Percentiles rank a stretch among this genome's conserved stretches.
Evolutionary conservation across 768 basidiomycete genomes (phyloP).

Genomic region (Pleurotus tuoliensis): DNA sequence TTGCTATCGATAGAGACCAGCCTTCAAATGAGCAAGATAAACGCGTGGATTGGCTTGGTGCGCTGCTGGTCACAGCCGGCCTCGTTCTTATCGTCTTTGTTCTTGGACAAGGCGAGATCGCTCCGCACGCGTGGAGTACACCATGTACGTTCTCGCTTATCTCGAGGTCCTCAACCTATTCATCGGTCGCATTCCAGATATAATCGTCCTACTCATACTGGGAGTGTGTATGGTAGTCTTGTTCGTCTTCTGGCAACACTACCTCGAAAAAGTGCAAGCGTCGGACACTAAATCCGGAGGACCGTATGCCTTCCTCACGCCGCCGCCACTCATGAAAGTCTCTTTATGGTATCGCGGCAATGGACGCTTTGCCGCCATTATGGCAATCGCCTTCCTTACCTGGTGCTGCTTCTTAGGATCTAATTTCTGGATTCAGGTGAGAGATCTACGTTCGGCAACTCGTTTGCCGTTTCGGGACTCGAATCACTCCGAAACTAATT

Average conservation of each 20-base stretch:
- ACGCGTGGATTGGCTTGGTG: conserved; percentile 75
- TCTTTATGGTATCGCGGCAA: conserved; percentile 55
- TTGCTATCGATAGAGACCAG: conserved; percentile 49
- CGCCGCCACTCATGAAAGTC: conserved; percentile 59
- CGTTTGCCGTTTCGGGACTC: conserved; percentile 31
- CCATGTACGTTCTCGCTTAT: conserved; percentile 14
- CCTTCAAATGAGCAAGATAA: conserved; percentile 23
- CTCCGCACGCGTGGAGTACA: conserved; percentile 56
- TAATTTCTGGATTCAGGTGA: conserved; percentile 31
- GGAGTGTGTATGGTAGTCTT: conserved; percentile 46
- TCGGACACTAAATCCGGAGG: not conserved
- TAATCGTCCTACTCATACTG: conserved; percentile 60
- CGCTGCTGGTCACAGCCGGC: conserved; percentile 53
- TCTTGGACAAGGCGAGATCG: conserved; percentile 56
- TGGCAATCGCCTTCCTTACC: conserved; percentile 53
- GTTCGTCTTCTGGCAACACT: conserved; percentile 62
- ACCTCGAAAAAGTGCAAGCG: conserved; percentile 38
- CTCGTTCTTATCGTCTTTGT: conserved; percentile 68
- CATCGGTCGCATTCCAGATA: conserved; percentile 35
- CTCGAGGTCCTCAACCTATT: conserved; percentile 14
- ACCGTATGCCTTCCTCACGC: conserved; percentile 16
- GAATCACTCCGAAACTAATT: conserved; percentile 7
- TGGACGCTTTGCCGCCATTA: conserved; percentile 55
- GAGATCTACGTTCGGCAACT: not conserved
- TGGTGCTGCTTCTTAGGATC: conserved; percentile 55